Evolutionary conservation across 202 grass and related monocot genomes (phyloP).

Genomic region (Tripidium arundinaceum): DNA sequence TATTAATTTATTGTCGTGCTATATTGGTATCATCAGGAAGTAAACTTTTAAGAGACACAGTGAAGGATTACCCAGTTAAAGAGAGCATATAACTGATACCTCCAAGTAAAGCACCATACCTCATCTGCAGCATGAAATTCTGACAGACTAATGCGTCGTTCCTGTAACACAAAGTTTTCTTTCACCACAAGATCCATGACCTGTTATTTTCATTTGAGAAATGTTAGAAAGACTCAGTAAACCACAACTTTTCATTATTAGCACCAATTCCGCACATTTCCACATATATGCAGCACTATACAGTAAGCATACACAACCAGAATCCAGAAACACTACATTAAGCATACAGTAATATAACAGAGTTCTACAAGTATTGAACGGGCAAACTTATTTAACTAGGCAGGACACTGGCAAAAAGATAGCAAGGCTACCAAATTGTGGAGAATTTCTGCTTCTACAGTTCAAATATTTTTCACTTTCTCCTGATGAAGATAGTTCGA

Average conservation of each 20-base stretch:
- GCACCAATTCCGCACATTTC: not conserved
- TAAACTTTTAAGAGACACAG: not conserved
- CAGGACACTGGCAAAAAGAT: not conserved
- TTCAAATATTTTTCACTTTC: not conserved
- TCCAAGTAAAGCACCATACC: slow-evolving; percentile 56
- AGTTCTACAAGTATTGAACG: not conserved
- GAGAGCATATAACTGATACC: not conserved
- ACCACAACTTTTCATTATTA: not conserved
- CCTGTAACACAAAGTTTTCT: slow-evolving; percentile 72
- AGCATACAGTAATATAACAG: not conserved
- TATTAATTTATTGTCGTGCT: no score
- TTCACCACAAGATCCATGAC: slow-evolving; percentile 94
- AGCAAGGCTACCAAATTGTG: not conserved
- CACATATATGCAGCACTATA: not conserved
- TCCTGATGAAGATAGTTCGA: not conserved
- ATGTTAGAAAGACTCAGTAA: slow-evolving; percentile 1
- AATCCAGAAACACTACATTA: not conserved
- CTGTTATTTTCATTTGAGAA: slow-evolving; percentile 45
- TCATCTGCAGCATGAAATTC: slow-evolving; percentile 99
- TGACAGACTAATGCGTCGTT: slow-evolving; percentile 89
- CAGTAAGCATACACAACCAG: not conserved
- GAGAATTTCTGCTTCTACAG: not conserved
- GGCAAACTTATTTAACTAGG: not conserved
- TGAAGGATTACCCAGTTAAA: not conserved
- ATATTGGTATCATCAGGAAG: not conserved